phyloP scores from a whole-genome alignment of 1,284 basidiomycete genomes.

The Cryptococcus jaspeensis region DNA sequence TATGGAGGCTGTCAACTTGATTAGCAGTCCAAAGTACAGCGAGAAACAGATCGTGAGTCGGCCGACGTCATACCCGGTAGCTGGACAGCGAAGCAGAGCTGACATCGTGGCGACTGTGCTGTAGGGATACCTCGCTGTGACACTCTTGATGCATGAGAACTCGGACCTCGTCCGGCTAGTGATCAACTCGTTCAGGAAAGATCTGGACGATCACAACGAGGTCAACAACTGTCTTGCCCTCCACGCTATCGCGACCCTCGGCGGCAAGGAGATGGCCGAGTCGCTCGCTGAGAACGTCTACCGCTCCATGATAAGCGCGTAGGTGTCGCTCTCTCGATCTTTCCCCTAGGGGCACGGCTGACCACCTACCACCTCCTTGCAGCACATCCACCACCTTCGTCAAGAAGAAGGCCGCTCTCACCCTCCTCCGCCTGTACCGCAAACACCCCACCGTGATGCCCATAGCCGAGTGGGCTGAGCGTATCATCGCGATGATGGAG shows the following conservation, averaged over 20 bases:
- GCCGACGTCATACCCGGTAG: neutral
- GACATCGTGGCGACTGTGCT: neutral
- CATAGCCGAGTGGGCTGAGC: conserved; percentile 89
- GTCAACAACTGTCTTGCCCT: conserved; percentile 94
- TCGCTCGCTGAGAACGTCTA: conserved; percentile 90
- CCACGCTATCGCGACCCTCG: conserved; percentile 97
- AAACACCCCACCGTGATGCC: conserved; percentile 95
- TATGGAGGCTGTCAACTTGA: conserved; percentile 98
- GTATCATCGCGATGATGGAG: conserved; percentile 93
- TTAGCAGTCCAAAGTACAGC: conserved; percentile 91
- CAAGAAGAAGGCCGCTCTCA: conserved; percentile 97
- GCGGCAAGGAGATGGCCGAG: conserved; percentile 97
- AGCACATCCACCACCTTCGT: conserved; percentile 94
- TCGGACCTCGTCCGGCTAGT: conserved; percentile 93
- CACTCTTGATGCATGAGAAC: conserved; percentile 96
- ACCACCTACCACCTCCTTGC: neutral
- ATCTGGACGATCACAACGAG: conserved; percentile 92
- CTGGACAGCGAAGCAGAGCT: neutral
- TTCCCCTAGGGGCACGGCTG: neutral
- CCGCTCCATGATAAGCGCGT: conserved; percentile 93
- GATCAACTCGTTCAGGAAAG: conserved; percentile 97
- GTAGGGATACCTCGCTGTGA: conserved; percentile 97
- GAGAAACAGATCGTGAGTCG: conserved; percentile 97
- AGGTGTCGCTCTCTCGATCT: conserved; percentile 48
- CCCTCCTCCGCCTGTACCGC: conserved; percentile 85